Evolutionary conservation across 345 rosid species (phyloP).

Genomic region (Syzygium jambos): DNA sequence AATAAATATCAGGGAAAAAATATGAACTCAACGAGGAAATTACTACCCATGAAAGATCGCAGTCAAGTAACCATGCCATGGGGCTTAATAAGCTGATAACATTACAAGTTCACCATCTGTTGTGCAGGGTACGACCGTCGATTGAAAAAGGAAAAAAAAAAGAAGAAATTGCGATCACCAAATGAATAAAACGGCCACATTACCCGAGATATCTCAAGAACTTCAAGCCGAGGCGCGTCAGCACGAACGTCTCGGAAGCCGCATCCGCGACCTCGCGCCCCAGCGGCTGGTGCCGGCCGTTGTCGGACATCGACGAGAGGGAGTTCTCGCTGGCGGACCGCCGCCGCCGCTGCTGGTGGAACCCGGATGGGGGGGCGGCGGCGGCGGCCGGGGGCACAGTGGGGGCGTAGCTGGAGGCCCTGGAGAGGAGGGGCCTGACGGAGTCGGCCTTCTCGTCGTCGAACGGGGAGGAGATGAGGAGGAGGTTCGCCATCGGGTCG

Average conservation of each 20-base stretch:
- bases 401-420: conserved; percentile 40
- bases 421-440: conserved; percentile 42
- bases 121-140: neutral
- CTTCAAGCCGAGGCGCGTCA: conserved; percentile 58
- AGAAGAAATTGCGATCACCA: neutral
- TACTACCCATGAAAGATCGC: neutral
- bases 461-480: conserved; percentile 41
- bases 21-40: neutral
- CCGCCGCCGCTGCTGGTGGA: conserved; percentile 50
- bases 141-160: neutral
- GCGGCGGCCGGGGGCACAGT: neutral
- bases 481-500: conserved; percentile 35
- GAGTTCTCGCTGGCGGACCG: conserved; percentile 53
- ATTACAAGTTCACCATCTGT: neutral
- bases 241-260: conserved; percentile 52
- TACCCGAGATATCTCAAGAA: conserved; percentile 76
- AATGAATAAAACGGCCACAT: neutral
- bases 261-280: conserved; percentile 48
- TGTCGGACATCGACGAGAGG: conserved; percentile 30
- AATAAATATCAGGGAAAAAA: neutral
- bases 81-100: neutral
- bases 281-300: conserved; percentile 21
- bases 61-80: neutral
- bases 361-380: conserved; percentile 1
- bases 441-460: conserved; percentile 25